Conservation (phyloP, 345 rosid species). For the Physaria fendleri region DNA sequence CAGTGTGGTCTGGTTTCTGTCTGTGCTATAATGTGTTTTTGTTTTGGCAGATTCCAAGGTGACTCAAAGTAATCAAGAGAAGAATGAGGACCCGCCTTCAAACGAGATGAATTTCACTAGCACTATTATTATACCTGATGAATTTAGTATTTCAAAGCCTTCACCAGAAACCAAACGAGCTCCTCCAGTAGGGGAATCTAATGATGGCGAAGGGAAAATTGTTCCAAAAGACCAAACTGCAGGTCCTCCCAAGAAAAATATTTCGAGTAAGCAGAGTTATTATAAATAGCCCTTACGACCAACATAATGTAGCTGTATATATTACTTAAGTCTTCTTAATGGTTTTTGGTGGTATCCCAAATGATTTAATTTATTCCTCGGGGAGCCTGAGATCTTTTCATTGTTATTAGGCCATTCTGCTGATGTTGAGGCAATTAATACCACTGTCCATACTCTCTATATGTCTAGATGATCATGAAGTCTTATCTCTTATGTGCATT, state of each 20-base stretch:
- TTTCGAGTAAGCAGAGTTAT: constrained; percentile 23
- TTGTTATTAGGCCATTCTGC: neutral
- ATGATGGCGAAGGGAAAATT: constrained; percentile 27
- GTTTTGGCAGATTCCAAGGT: constrained; percentile 44
- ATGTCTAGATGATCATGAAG: neutral
- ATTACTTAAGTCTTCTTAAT: constrained; percentile 10
- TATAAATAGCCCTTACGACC: constrained; percentile 3
- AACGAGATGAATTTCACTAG: constrained; percentile 56
- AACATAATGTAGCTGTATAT: constrained; percentile 9
- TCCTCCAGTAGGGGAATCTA: constrained; percentile 20
- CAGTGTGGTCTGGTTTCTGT: too few species aligned
- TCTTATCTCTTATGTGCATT: neutral
- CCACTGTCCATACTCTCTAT: neutral
- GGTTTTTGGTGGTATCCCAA: neutral
- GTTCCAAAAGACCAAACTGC: constrained; percentile 7
- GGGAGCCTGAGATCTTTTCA: constrained; percentile 5
- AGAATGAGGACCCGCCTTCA: constrained; percentile 26
- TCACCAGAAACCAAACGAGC: constrained; percentile 30
- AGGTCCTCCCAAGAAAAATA: constrained; percentile 5
- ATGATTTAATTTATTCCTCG: neutral
- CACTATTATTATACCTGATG: constrained; percentile 50
- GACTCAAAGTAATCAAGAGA: constrained; percentile 24
- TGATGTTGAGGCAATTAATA: neutral
- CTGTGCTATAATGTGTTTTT: too few species aligned
- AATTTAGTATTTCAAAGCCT: constrained; percentile 48